A percentile compares a stretch with the other conserved stretches of the same genome.
These are phyloP conservation scores for Triadica sebifera DNA, from an alignment of 345 rosid species.

Conservation along the genomic window DNA sequence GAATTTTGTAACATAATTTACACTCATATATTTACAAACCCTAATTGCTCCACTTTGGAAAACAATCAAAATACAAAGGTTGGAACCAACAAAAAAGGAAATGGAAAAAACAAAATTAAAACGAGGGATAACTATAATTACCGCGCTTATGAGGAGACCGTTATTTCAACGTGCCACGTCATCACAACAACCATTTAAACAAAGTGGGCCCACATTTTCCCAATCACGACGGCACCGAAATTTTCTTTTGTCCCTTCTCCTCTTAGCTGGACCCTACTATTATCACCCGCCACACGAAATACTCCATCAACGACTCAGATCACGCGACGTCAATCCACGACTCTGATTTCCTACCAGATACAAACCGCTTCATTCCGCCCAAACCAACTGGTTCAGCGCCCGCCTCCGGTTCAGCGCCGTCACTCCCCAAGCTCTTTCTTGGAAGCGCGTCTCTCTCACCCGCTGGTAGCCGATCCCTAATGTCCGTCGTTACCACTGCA, in stretches of 20 bases:
- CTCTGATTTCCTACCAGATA: constrained; percentile 33
- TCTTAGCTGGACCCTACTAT: constrained; percentile 12
- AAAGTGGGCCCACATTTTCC: constrained; percentile 15
- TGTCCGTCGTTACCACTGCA: constrained; percentile 34
- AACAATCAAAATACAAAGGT: background rate
- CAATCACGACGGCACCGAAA: constrained; percentile 25
- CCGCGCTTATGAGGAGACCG: constrained; percentile 21
- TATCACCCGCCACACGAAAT: constrained; percentile 11
- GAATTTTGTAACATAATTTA: constrained; percentile 12
- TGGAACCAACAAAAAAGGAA: background rate
- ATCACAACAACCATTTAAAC: constrained; percentile 3
- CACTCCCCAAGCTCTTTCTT: constrained; percentile 28
- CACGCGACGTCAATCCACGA: constrained; percentile 30
- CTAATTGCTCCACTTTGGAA: background rate
- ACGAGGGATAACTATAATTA: constrained; percentile 14
- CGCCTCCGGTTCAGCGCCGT: background rate
- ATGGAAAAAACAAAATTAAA: background rate
- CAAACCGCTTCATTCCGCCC: constrained; percentile 30
- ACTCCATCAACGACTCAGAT: constrained; percentile 9
- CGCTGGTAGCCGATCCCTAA: constrained; percentile 53
- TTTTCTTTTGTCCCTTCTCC: no score
- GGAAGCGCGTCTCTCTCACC: constrained; percentile 27
- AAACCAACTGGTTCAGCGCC: constrained; percentile 14
- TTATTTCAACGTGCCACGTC: constrained; percentile 31
- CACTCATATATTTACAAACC: constrained; percentile 34